Evolutionary conservation across 2,329 filamentous ascomycete species (phyloP), one percentile per base, ranked within the genome.

Genomic region (Cadophora gregata): DNA sequence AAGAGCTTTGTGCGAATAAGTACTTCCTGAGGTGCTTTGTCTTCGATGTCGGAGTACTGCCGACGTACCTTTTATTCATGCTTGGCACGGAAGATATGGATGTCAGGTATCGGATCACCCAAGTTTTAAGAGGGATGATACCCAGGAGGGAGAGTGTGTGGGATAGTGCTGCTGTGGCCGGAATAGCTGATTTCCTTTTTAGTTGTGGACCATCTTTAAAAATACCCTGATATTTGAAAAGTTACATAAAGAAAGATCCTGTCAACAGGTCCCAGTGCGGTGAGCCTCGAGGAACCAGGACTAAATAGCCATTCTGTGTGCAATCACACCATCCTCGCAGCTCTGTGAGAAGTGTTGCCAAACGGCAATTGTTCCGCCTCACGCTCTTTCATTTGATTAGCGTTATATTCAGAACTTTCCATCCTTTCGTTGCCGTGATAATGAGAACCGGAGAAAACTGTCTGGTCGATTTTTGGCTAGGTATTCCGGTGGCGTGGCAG

Each of bases 51-150:
- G 31, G 55, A 3, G 55, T 27, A 1, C n/a, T 36, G 10, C 55
- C 31, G 9, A 38, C 33, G 3, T 25, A 14, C 21, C 1, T 58
- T 27, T 8, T 58, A 21, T 36, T 58, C 3, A 58, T 58, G n/a
- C 36, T 58, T 21, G 33, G 55, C 14, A 58, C 33, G 9, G 33
- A 58, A 3, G 55, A 42, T 19, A 38, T 58, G 33, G 55, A 58
- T 16, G 27, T 42, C 14, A 38, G 55, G 12, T 38, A 1, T 42
- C 8, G 19, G 31, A 33, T 58, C 12, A 21, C 31, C 2, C n/a
- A 19, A 19, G 36, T 58, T 38, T 38, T 58, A 33, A 58, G 21
- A 58, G 33, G 33, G 21, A 58, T 58, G 55, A 58, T 58, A 58
- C 55, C 55, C 5, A 42, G 55, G 31, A 58, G 31, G 16, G 55